Evolutionary conservation across 805 yeast genomes (phyloP).

Genomic region (Candida berthetii): DNA sequence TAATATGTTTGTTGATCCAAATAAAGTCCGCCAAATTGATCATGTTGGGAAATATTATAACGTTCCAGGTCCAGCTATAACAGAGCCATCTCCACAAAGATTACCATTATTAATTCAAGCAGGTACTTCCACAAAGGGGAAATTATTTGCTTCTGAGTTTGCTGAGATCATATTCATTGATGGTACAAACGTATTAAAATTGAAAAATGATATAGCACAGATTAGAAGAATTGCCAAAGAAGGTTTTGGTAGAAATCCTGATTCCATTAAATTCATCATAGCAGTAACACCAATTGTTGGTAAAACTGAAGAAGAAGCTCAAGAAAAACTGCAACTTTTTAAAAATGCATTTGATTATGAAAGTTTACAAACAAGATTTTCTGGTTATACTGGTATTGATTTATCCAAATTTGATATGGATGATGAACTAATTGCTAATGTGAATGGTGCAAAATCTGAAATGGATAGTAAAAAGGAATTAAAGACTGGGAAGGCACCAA

Average conservation of each 20-base stretch:
- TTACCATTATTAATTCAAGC: slow-evolving; percentile 34
- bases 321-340: slow-evolving; percentile 21
- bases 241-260: slow-evolving; percentile 25
- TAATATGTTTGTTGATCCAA: slow-evolving; percentile 25
- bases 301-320: slow-evolving; percentile 32
- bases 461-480: neutral
- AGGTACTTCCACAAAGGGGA: slow-evolving; percentile 31
- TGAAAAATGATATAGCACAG: slow-evolving; percentile 22
- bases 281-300: slow-evolving; percentile 28
- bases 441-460: neutral
- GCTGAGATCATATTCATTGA: slow-evolving; percentile 33
- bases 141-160: slow-evolving; percentile 30
- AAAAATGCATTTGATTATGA: slow-evolving; percentile 25
- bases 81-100: slow-evolving; percentile 32
- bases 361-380: slow-evolving; percentile 32
- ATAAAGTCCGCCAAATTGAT: slow-evolving; percentile 25
- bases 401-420: slow-evolving; percentile 26
- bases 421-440: slow-evolving; percentile 8
- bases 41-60: slow-evolving; percentile 28
- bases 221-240: slow-evolving; percentile 27
- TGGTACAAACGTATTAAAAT: slow-evolving; percentile 21
- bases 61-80: slow-evolving; percentile 29
- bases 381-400: slow-evolving; percentile 37
- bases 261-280: slow-evolving; percentile 29
- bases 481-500: neutral